Conservation (phyloP, 192 early-diverging fungal genomes). For the Rhizophagus sp. region DNA sequence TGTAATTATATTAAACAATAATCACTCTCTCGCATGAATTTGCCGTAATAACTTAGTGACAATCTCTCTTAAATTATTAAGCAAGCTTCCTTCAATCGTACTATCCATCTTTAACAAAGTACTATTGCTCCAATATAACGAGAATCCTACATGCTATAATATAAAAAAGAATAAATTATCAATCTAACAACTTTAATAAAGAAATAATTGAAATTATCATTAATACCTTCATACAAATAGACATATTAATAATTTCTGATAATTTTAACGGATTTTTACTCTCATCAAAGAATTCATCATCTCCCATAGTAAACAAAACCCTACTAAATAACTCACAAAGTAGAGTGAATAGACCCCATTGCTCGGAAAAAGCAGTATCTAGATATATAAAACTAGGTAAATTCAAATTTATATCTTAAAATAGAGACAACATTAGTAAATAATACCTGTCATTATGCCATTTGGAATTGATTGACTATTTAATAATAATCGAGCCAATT, state of each 20-base stretch:
- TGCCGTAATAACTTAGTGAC: constrained; percentile 72
- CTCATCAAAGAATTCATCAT: constrained; percentile 82
- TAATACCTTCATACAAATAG: constrained; percentile 54
- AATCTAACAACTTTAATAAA: background rate
- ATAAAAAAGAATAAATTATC: background rate
- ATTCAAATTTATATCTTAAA: constrained; percentile 27
- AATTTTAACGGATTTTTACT: constrained; percentile 52
- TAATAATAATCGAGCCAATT: constrained; percentile 7
- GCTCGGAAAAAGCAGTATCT: constrained; percentile 41
- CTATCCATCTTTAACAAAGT: constrained; percentile 41
- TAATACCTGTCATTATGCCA: constrained; percentile 33
- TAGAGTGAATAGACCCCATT: constrained; percentile 67
- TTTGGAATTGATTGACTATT: constrained; percentile 30
- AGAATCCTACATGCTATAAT: constrained; percentile 69
- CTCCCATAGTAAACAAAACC: constrained; percentile 76
- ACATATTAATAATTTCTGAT: constrained; percentile 54
- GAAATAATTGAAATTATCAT: background rate
- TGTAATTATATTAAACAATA: background rate
- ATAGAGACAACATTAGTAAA: constrained; percentile 35
- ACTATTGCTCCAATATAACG: constrained; percentile 67
- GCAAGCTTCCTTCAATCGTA: constrained; percentile 34
- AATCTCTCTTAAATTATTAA: constrained; percentile 54
- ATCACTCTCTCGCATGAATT: constrained; percentile 74
- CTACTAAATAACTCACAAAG: constrained; percentile 74
- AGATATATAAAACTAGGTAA: constrained; percentile 27